phyloP scores from a whole-genome alignment of 2,329 filamentous ascomycete species.

The Exophiala dermatitidis region DNA sequence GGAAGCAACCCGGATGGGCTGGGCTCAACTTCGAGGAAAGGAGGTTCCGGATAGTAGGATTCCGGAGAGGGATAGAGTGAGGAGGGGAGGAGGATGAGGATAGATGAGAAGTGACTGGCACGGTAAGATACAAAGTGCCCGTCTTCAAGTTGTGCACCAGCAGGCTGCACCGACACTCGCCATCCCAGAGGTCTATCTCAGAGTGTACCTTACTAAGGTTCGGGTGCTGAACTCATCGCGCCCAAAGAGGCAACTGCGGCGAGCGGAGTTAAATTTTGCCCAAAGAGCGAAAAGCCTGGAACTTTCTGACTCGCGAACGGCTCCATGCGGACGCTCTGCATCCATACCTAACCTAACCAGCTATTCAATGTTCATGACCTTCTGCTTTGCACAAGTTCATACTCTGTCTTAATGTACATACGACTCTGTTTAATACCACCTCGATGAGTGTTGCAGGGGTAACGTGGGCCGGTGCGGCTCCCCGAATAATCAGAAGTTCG shows the following conservation, averaged over 20 bases:
- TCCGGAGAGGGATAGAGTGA: neutral
- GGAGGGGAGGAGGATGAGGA: neutral
- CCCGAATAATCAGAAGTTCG: constrained; percentile 38
- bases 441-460: constrained; percentile 37
- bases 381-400: neutral
- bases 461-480: constrained; percentile 36
- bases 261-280: constrained; percentile 10
- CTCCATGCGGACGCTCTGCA: neutral
- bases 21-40: neutral
- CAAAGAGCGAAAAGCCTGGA: constrained; percentile 7
- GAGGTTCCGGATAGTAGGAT: neutral
- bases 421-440: constrained; percentile 9
- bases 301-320: constrained; percentile 4
- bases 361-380: neutral
- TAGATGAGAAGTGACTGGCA: neutral
- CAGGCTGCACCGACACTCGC: neutral
- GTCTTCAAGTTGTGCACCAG: no score
- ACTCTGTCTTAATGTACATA: neutral
- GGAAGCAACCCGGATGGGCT: neutral
- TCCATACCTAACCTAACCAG: no score
- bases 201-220: neutral
- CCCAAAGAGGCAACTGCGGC: constrained; percentile 8
- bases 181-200: neutral
- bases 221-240: neutral
- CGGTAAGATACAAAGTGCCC: neutral